Base-by-base conservation (phyloP, 2,329 filamentous ascomycete genomes). In the Sporothrix curviconia region DNA sequence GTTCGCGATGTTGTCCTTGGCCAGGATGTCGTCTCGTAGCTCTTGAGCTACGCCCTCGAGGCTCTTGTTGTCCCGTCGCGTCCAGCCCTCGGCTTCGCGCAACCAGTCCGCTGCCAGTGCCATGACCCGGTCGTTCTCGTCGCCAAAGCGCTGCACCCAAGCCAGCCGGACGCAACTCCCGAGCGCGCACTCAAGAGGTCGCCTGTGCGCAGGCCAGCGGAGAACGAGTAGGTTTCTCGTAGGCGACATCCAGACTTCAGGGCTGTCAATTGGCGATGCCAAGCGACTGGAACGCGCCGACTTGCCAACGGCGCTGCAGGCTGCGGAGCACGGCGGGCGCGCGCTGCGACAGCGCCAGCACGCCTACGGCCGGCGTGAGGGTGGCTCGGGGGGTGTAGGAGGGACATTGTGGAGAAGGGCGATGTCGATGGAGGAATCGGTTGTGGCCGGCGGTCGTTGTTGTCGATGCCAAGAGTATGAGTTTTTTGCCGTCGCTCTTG, bases 221-320 rank as follows among this genome's bases (percentile, higher is more conserved):
- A n/a, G 84, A 34, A 94, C 76, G 64, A 97, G 76, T 17, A 97
- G 80, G 68, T 95, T n/a, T 94, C 74, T 97, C 92, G 71, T 94
- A 89, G n/a, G n/a, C 43, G 83, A 83, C 15, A 81, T 81, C 91
- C 92, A 97, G 67, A 89, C 79, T 63, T 95, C 90, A 56, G 88
- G 78, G 0, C 85, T 85, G 69, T 96, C 92, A 30, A 79, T 70
- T 1, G 79, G 72, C 1, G 79, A 75, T 64, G 83, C 77, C n/a
- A 3, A 85, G 69, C 8, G 79, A 78, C 25, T 69, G 66, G 9
- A 85, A n/a, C n/a, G 64, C 3, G 79, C 74, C 32, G 81, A 83
- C n/a, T 76, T 72, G 5, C 79, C 80, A 59, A 81, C 75, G 34
- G 76, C 74, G 61, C 77, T 79, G 76, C 44, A 78, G 79, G 65